phyloP scores from a whole-genome alignment of 2,329 filamentous ascomycete genomes.

The Aspergillus sp. region DNA sequence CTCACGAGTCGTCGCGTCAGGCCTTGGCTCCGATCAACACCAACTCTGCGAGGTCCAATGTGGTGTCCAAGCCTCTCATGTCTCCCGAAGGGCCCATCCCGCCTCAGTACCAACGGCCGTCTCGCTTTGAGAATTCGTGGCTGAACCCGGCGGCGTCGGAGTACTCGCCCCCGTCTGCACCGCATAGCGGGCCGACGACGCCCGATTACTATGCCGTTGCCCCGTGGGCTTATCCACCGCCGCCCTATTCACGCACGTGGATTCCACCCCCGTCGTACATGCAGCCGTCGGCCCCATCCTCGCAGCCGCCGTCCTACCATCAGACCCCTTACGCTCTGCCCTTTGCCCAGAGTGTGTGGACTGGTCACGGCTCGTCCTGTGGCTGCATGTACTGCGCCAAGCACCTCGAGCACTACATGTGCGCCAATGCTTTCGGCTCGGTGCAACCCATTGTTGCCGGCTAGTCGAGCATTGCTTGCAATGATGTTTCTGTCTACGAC shows the following conservation, averaged over 20 bases:
- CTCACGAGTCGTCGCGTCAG: constrained; percentile 34
- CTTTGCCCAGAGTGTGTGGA: constrained; percentile 40
- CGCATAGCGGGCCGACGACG: constrained; percentile 39
- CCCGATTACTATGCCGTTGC: constrained; percentile 39
- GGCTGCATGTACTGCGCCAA: constrained; percentile 41
- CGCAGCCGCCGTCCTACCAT: constrained; percentile 38
- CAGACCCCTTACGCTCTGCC: constrained; percentile 40
- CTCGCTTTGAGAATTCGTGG: constrained; percentile 42
- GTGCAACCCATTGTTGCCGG: constrained; percentile 40
- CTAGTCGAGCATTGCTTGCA: constrained; percentile 7
- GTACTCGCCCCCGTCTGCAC: constrained; percentile 42
- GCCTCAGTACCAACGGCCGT: constrained; percentile 41
- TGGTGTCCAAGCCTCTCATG: constrained; percentile 41
- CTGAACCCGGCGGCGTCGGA: constrained; percentile 41
- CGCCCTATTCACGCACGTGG: constrained; percentile 34
- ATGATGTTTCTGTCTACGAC: constrained; percentile 6
- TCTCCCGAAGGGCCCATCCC: constrained; percentile 41
- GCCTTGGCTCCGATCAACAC: constrained; percentile 57
- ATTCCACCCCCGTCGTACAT: constrained; percentile 28
- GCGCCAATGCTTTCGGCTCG: constrained; percentile 31
- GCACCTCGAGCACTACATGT: constrained; percentile 43
- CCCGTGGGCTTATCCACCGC: constrained; percentile 35
- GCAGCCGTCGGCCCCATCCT: constrained; percentile 28
- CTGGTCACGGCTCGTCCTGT: constrained; percentile 38
- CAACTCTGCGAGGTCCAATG: constrained; percentile 46